Percentiles rank a stretch among this genome's conserved stretches.
Conservation (phyloP, 2,329 filamentous ascomycete species). For the Daldinia eschscholtzii region DNA sequence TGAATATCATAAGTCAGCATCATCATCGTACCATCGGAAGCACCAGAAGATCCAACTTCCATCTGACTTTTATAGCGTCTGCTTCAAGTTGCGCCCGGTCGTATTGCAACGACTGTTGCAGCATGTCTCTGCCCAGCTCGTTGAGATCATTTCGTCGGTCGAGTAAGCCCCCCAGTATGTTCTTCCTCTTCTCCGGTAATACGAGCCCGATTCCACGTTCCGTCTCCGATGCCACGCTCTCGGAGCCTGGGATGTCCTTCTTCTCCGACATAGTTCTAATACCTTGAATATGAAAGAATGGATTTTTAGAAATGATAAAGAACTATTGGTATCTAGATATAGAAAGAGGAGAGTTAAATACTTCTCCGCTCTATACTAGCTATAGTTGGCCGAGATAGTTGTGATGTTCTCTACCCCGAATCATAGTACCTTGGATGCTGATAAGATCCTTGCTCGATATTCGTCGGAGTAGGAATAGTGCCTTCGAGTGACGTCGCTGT, state of each 20-base stretch:
- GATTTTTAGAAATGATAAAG: background rate
- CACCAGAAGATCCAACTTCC: constrained; percentile 55
- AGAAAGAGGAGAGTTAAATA: constrained; percentile 23
- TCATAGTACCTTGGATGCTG: constrained; percentile 22
- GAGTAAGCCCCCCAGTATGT: constrained; percentile 30
- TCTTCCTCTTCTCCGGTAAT: constrained; percentile 39
- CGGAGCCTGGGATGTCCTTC: constrained; percentile 12
- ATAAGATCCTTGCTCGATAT: constrained; percentile 37
- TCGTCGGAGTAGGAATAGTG: constrained; percentile 15
- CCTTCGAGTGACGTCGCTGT: constrained; percentile 20
- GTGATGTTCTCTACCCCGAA: constrained; percentile 10
- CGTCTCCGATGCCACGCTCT: constrained; percentile 29
- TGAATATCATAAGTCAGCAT: background rate
- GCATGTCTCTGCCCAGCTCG: constrained; percentile 48
- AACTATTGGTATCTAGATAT: background rate
- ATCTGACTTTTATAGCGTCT: constrained; percentile 51
- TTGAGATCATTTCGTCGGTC: constrained; percentile 43
- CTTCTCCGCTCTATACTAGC: constrained; percentile 25
- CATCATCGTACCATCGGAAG: constrained; percentile 52
- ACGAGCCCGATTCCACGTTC: constrained; percentile 32
- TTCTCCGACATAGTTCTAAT: constrained; percentile 40
- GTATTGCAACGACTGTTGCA: constrained; percentile 53
- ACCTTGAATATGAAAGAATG: background rate
- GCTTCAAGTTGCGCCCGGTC: constrained; percentile 53
- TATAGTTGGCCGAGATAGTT: constrained; percentile 13